phyloP scores from a whole-genome alignment of 2,329 filamentous ascomycete genomes.

The Dendrostoma leiphaemia region DNA sequence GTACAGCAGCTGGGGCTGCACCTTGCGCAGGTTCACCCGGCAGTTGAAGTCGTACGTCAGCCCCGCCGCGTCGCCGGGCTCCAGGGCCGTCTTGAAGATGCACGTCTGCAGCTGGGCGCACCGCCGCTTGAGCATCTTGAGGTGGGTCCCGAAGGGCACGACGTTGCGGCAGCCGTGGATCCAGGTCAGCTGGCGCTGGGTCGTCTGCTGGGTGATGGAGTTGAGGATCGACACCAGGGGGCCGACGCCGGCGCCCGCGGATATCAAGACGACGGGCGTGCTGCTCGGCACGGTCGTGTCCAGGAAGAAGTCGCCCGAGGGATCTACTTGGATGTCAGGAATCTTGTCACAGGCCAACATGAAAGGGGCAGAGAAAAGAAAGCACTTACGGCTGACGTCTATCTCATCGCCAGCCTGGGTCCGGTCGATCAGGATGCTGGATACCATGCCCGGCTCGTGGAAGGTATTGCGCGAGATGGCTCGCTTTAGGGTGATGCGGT shows the following conservation, averaged over 20 bases:
- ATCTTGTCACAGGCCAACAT: no score
- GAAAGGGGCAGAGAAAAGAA: no score
- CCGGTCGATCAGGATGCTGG: slow-evolving; percentile 61
- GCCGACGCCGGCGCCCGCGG: slow-evolving; percentile 54
- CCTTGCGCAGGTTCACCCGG: slow-evolving; percentile 38
- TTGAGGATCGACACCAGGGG: slow-evolving; percentile 57
- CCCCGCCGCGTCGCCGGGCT: slow-evolving; percentile 38
- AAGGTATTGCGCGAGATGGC: slow-evolving; percentile 48
- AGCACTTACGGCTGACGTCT: slow-evolving; percentile 59
- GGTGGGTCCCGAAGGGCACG: slow-evolving; percentile 48
- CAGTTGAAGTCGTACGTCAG: slow-evolving; percentile 38
- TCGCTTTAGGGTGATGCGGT: slow-evolving; percentile 66
- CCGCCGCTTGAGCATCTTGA: slow-evolving; percentile 38
- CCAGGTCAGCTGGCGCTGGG: slow-evolving; percentile 48
- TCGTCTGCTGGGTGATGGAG: slow-evolving; percentile 39
- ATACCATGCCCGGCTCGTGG: slow-evolving; percentile 58
- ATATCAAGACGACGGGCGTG: slow-evolving; percentile 52
- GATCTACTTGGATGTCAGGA: no score
- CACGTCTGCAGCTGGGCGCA: slow-evolving; percentile 31
- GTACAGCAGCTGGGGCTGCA: slow-evolving; percentile 39
- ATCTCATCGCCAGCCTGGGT: slow-evolving; percentile 59
- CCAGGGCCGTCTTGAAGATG: slow-evolving; percentile 45
- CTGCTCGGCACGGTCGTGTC: slow-evolving; percentile 34
- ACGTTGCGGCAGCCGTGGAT: slow-evolving; percentile 51
- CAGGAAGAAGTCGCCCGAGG: slow-evolving; percentile 55